Percentiles rank a stretch among this genome's conserved stretches.
phyloP scores from a whole-genome alignment of 768 basidiomycete genomes.

The Mycena epipterygia region DNA sequence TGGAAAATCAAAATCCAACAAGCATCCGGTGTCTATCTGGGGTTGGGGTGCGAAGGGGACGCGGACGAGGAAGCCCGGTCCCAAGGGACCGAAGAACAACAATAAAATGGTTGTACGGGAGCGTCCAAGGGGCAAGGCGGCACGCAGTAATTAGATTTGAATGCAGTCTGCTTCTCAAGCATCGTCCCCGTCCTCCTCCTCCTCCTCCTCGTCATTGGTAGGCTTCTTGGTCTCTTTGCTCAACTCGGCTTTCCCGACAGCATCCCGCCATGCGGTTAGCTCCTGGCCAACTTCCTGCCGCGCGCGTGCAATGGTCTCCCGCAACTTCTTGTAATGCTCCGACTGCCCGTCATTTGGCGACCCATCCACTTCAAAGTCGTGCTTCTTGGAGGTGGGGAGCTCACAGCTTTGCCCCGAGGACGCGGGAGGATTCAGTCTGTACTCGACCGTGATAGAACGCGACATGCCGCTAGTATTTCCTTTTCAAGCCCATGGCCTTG shows the following conservation, averaged over 20 bases:
- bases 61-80: constrained; percentile 93
- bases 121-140: constrained; percentile 80
- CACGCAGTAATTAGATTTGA: constrained; percentile 54
- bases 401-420: constrained; percentile 22
- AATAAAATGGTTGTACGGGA: constrained; percentile 93
- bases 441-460: constrained; percentile 30
- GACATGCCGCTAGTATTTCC: constrained; percentile 25
- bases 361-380: constrained; percentile 19
- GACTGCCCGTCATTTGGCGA: not conserved
- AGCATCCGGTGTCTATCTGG: constrained; percentile 92
- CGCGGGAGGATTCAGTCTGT: constrained; percentile 28
- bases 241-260: constrained; percentile 74
- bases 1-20: constrained; percentile 97
- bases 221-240: constrained; percentile 67
- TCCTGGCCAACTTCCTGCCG: constrained; percentile 72
- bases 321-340: constrained; percentile 66
- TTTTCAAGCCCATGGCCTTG: not conserved
- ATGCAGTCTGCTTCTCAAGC: constrained; percentile 36
- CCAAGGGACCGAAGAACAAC: constrained; percentile 89
- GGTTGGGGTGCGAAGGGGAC: constrained; percentile 95
- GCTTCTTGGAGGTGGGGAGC: constrained; percentile 29
- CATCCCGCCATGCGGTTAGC: constrained; percentile 82
- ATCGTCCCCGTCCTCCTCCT: constrained; percentile 62
- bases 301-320: constrained; percentile 63
- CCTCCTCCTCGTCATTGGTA: constrained; percentile 56